A percentile compares a stretch with the other conserved stretches of the same genome.
phyloP scores from a whole-genome alignment of 306 rosid genomes.

The Mucuna pruriens region DNA sequence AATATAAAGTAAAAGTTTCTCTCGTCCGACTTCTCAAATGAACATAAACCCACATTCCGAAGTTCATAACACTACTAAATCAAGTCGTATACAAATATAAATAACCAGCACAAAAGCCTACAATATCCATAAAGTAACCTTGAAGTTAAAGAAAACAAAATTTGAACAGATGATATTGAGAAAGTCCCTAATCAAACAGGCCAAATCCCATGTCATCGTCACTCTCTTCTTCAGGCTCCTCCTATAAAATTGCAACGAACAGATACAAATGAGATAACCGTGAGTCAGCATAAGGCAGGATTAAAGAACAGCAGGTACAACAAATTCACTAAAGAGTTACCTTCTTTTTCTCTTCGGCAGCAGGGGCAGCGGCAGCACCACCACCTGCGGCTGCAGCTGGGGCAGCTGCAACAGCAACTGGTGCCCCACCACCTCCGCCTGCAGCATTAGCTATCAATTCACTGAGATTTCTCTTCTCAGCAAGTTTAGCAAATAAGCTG shows the following conservation, averaged over 20 bases:
- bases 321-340: conserved; percentile 6
- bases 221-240: conserved; percentile 76
- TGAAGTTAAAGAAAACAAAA: conserved; percentile 18
- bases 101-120: conserved; percentile 32
- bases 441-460: conserved; percentile 73
- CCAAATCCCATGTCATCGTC: conserved; percentile 79
- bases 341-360: conserved; percentile 79
- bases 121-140: conserved; percentile 13
- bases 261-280: conserved; percentile 13
- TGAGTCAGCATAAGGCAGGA: not conserved
- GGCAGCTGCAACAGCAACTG: conserved; percentile 61
- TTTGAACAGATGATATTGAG: conserved; percentile 7
- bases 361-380: conserved; percentile 62
- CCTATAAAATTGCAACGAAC: conserved; percentile 47
- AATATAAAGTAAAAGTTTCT: not conserved
- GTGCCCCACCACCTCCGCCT: conserved; percentile 69
- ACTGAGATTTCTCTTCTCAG: conserved; percentile 65
- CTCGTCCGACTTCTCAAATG: not conserved
- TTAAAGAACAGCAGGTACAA: not conserved
- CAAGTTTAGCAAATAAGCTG: conserved; percentile 73
- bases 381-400: conserved; percentile 55
- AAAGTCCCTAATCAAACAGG: conserved; percentile 64
- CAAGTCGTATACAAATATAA: conserved; percentile 18
- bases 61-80: conserved; percentile 34
- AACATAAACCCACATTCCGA: not conserved